Percentiles rank a stretch among this genome's conserved stretches.
These are phyloP conservation scores for Physcomitrium patens DNA, from an alignment of 225 moss, liverwort and hornwort species.

Conservation along the genomic window DNA sequence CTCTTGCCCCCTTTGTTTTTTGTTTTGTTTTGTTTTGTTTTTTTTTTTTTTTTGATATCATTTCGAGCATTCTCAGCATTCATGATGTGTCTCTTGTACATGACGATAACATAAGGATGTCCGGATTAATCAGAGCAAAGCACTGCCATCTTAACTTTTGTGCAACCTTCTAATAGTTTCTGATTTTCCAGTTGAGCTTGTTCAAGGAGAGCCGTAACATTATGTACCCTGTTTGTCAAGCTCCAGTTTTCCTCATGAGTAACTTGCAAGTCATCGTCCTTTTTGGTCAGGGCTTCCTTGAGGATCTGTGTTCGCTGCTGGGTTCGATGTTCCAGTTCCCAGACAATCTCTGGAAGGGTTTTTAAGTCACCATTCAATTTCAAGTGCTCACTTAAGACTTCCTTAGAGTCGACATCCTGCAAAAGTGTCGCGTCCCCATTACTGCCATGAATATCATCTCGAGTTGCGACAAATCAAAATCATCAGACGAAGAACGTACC, in stretches of 20 bases:
- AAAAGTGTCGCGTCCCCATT: constrained; percentile 21
- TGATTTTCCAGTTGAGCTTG: constrained; percentile 38
- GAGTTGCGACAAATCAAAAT: constrained; percentile 10
- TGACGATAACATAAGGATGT: constrained; percentile 1
- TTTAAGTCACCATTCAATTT: constrained; percentile 55
- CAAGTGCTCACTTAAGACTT: constrained; percentile 37
- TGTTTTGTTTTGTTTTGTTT: no score
- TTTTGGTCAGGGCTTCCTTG: constrained; percentile 42
- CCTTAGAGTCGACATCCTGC: constrained; percentile 44
- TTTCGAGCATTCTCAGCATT: no score
- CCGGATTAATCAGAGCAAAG: not conserved
- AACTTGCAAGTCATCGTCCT: constrained; percentile 37
- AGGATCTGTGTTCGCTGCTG: constrained; percentile 50
- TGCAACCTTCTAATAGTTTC: constrained; percentile 26
- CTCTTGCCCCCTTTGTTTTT: no score
- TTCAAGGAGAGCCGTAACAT: constrained; percentile 29
- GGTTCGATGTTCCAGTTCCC: constrained; percentile 38
- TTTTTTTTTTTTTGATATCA: no score
- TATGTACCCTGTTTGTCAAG: constrained; percentile 41
- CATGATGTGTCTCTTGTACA: constrained; percentile 11
- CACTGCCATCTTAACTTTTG: constrained; percentile 28
- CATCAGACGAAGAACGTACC: constrained; percentile 29
- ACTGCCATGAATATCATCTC: constrained; percentile 23
- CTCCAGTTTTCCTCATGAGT: constrained; percentile 37
- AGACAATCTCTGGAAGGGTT: constrained; percentile 42